These are phyloP conservation scores for Macrophomina phaseolina DNA, from an alignment of 2,329 filamentous ascomycete species.

Conservation along the genomic window DNA sequence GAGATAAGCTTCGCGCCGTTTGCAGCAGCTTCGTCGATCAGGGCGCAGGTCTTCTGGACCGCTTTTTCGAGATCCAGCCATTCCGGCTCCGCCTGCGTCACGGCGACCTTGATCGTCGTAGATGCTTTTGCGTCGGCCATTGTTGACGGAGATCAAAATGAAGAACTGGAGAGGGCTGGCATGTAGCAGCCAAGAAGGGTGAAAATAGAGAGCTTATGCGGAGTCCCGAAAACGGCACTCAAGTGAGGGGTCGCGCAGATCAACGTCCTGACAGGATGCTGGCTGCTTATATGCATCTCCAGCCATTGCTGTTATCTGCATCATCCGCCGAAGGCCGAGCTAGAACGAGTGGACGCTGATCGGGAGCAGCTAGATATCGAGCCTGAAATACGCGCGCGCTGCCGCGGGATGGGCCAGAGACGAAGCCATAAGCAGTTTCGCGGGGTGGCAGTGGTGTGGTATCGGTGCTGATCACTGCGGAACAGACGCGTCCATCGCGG, in stretches of 20 bases:
- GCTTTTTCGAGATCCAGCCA: constrained; percentile 65
- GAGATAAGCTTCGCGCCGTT: constrained; percentile 61
- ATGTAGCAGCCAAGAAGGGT: neutral
- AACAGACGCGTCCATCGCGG: constrained; percentile 2
- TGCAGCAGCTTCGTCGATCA: constrained; percentile 62
- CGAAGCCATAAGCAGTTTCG: neutral
- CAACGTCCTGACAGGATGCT: neutral
- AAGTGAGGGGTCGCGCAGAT: neutral
- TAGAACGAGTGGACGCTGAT: neutral
- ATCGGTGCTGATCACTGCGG: neutral
- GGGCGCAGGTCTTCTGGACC: constrained; percentile 62
- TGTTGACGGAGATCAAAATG: neutral
- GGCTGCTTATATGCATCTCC: constrained; percentile 5
- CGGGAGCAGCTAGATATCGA: neutral
- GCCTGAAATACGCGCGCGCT: constrained; percentile 7
- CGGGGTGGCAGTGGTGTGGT: neutral
- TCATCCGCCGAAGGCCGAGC: neutral
- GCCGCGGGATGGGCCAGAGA: neutral
- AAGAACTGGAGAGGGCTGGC: neutral
- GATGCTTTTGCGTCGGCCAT: neutral
- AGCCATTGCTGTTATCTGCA: neutral
- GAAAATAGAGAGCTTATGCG: neutral
- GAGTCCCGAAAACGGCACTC: neutral
- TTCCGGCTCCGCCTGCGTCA: constrained; percentile 64
- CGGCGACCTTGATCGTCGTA: constrained; percentile 47